phyloP scores from a whole-genome alignment of 2,329 filamentous ascomycete genomes.

The Neofusicoccum kwambonambiense region DNA sequence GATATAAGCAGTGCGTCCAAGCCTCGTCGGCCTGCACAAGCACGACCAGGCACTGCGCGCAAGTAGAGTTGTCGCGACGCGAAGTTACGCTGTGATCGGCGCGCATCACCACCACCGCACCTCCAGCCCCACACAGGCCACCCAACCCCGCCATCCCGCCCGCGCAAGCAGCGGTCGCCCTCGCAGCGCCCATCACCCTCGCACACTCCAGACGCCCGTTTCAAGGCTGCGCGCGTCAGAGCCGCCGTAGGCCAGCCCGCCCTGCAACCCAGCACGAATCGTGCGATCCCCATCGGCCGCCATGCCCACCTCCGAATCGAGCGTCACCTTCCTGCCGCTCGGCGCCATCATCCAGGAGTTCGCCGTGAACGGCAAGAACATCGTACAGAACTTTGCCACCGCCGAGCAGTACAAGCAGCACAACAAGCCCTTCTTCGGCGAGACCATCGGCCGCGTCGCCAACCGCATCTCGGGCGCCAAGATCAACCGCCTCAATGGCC shows the following conservation, averaged over 20 bases:
- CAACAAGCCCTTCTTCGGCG: slow-evolving; percentile 82
- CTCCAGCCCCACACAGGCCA: slow-evolving; percentile 1
- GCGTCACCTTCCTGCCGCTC: slow-evolving; percentile 61
- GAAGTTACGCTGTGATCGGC: slow-evolving; percentile 16
- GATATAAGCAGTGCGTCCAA: not conserved
- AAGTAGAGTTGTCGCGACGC: slow-evolving; percentile 7
- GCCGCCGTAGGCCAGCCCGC: not conserved
- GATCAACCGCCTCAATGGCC: slow-evolving; percentile 70
- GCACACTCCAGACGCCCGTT: not conserved
- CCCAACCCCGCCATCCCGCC: slow-evolving; percentile 10
- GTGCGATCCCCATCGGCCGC: not conserved
- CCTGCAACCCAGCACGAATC: not conserved
- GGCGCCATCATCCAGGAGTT: slow-evolving; percentile 82
- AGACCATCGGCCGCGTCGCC: slow-evolving; percentile 81
- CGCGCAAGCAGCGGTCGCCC: not conserved
- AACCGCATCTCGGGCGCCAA: slow-evolving; percentile 76
- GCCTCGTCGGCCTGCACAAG: not conserved
- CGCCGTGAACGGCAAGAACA: slow-evolving; percentile 73
- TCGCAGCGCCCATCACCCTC: not conserved
- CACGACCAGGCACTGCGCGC: not conserved
- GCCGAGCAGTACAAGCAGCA: slow-evolving; percentile 71
- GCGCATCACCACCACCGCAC: slow-evolving; percentile 4
- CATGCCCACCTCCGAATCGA: slow-evolving; percentile 16
- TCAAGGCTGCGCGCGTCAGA: slow-evolving; percentile 1
- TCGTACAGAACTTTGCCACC: slow-evolving; percentile 81